A percentile compares a stretch with the other conserved stretches of the same genome.
These are phyloP conservation scores for Zanthoxylum bungeanum DNA, from an alignment of 345 rosid genomes.

Conservation along the genomic window DNA sequence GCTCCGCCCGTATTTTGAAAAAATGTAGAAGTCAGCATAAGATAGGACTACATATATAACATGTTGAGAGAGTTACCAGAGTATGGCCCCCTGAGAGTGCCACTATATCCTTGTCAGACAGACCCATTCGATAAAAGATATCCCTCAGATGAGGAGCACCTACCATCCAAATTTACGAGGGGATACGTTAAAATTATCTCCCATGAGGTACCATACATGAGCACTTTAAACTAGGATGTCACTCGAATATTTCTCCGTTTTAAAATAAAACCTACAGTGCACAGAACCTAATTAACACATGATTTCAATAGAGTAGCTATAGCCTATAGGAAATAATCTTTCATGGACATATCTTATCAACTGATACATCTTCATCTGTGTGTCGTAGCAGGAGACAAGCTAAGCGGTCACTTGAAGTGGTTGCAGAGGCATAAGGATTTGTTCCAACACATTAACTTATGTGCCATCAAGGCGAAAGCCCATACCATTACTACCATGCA, in stretches of 20 bases:
- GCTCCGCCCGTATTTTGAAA: background rate
- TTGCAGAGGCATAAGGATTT: background rate
- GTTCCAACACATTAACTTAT: background rate
- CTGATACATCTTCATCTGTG: background rate
- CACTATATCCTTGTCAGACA: slow-evolving; percentile 83
- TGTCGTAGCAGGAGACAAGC: too few relatives aligned
- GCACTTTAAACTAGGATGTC: background rate
- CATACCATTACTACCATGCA: background rate
- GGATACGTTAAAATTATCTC: background rate
- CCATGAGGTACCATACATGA: background rate
- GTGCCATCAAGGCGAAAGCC: background rate
- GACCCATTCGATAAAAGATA: slow-evolving; percentile 85
- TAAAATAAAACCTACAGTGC: background rate
- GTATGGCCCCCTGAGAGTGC: slow-evolving; percentile 63
- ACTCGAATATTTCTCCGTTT: background rate
- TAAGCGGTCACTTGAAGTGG: background rate
- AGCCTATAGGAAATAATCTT: background rate
- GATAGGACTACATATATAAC: background rate
- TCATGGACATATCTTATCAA: background rate
- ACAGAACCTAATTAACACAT: background rate
- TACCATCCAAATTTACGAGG: slow-evolving; percentile 24
- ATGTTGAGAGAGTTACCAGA: slow-evolving; percentile 28
- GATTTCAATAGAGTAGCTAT: background rate
- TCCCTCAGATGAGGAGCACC: slow-evolving; percentile 77
- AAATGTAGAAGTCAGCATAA: background rate